phyloP scores from a whole-genome alignment of 345 rosid species.

The Euphorbia tirucalli region DNA sequence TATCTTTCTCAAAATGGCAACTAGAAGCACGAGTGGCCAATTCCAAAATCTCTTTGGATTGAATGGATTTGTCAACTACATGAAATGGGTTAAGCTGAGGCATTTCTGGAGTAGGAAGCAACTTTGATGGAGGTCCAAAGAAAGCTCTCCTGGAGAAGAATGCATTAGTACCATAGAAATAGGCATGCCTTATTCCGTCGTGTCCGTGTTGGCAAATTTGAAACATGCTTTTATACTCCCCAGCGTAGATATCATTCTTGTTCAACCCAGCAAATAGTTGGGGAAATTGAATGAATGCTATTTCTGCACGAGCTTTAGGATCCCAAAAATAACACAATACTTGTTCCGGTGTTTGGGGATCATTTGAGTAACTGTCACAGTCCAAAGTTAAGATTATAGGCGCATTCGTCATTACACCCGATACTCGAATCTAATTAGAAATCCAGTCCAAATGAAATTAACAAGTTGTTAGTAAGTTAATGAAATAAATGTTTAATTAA shows the following conservation, averaged over 20 bases:
- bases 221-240: slow-evolving; percentile 38
- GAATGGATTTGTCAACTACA: slow-evolving; percentile 28
- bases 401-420: slow-evolving; percentile 63
- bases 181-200: slow-evolving; percentile 50
- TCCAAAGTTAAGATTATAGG: slow-evolving; percentile 66
- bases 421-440: slow-evolving; percentile 57
- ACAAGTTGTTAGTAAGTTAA: too few species aligned
- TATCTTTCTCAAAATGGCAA: slow-evolving; percentile 46
- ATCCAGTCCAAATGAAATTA: neutral
- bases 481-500: too few species aligned
- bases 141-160: slow-evolving; percentile 56
- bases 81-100: slow-evolving; percentile 32
- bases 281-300: slow-evolving; percentile 64
- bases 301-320: slow-evolving; percentile 21
- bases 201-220: slow-evolving; percentile 41
- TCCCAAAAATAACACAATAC: slow-evolving; percentile 53
- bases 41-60: slow-evolving; percentile 21
- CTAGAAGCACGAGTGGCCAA: slow-evolving; percentile 52
- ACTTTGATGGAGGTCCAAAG: slow-evolving; percentile 41
- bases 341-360: slow-evolving; percentile 51
- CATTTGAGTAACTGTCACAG: slow-evolving; percentile 76
- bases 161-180: slow-evolving; percentile 45
- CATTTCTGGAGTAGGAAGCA: slow-evolving; percentile 26
- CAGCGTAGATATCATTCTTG: slow-evolving; percentile 53
- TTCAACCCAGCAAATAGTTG: slow-evolving; percentile 53